These are phyloP conservation scores for Rhizophagus clarus DNA, from an alignment of 192 early-diverging fungal species.

Conservation along the genomic window DNA sequence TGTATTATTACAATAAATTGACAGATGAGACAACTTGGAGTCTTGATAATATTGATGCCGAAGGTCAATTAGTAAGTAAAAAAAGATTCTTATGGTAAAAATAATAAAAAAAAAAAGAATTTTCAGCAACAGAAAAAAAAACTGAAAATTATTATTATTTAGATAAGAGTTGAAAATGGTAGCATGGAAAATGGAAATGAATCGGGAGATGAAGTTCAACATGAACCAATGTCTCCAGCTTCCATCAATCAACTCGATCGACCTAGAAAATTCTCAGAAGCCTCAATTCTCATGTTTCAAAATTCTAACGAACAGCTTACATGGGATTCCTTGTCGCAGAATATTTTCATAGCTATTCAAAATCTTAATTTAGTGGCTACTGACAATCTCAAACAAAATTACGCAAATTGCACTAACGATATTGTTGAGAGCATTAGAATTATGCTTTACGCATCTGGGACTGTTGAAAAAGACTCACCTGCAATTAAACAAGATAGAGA, in stretches of 20 bases:
- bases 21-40: constrained; percentile 59
- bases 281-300: background rate
- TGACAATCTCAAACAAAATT: constrained; percentile 54
- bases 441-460: constrained; percentile 83
- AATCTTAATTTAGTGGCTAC: constrained; percentile 55
- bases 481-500: constrained; percentile 64
- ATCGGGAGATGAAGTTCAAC: background rate
- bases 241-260: background rate
- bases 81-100: background rate
- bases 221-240: background rate
- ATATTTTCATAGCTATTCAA: constrained; percentile 55
- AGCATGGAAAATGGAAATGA: background rate
- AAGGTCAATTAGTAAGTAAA: constrained; percentile 17
- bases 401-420: constrained; percentile 54
- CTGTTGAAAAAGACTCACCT: constrained; percentile 67
- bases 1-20: constrained; percentile 58
- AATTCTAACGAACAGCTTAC: constrained; percentile 38
- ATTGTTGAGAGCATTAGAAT: constrained; percentile 80
- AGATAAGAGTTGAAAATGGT: background rate
- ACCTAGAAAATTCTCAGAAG: background rate
- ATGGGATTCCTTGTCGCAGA: constrained; percentile 56
- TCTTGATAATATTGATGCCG: constrained; percentile 41
- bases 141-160: background rate
- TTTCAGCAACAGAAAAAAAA: no score
- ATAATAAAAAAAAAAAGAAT: background rate